Percentiles rank a stretch among this genome's conserved stretches.
phyloP scores from a whole-genome alignment of 805 yeast species.

The Wickerhamomyces bovis region DNA sequence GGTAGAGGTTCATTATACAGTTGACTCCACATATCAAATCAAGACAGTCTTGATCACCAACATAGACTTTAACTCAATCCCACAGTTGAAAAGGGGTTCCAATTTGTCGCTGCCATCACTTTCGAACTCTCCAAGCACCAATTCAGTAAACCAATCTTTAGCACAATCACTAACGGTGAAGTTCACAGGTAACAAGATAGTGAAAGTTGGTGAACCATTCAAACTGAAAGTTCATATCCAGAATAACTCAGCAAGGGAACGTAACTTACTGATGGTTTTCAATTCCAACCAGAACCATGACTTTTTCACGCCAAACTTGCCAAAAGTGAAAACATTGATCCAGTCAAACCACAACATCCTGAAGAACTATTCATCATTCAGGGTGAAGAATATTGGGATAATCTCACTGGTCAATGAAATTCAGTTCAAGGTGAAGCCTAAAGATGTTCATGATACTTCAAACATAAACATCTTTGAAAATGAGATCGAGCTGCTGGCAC shows the following conservation, averaged over 20 bases:
- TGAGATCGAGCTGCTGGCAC: constrained; percentile 51
- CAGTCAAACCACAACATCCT: constrained; percentile 22
- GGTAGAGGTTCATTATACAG: constrained; percentile 25
- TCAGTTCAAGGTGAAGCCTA: constrained; percentile 46
- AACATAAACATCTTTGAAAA: constrained; percentile 49
- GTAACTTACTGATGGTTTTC: constrained; percentile 46
- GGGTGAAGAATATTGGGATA: constrained; percentile 47
- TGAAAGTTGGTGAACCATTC: constrained; percentile 53
- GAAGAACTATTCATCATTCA: constrained; percentile 31
- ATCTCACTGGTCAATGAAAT: constrained; percentile 61
- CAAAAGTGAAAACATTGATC: constrained; percentile 20
- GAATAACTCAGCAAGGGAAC: constrained; percentile 46
- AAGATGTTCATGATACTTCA: constrained; percentile 28
- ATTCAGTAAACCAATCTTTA: constrained; percentile 1
- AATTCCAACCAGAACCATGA: constrained; percentile 13
- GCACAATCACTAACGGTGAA: constrained; percentile 40
- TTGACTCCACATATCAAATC: constrained; percentile 14
- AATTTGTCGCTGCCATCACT: constrained; percentile 2
- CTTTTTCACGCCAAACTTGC: constrained; percentile 15
- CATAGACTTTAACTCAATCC: constrained; percentile 11
- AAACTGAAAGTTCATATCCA: constrained; percentile 62
- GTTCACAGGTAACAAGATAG: constrained; percentile 56
- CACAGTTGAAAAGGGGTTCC: constrained; percentile 4
- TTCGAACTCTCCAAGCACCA: background rate
- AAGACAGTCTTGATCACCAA: constrained; percentile 16